A percentile compares a stretch with the other conserved stretches of the same genome.
phyloP scores from a whole-genome alignment of 441 rosid genomes.

The Erodium texanum region DNA sequence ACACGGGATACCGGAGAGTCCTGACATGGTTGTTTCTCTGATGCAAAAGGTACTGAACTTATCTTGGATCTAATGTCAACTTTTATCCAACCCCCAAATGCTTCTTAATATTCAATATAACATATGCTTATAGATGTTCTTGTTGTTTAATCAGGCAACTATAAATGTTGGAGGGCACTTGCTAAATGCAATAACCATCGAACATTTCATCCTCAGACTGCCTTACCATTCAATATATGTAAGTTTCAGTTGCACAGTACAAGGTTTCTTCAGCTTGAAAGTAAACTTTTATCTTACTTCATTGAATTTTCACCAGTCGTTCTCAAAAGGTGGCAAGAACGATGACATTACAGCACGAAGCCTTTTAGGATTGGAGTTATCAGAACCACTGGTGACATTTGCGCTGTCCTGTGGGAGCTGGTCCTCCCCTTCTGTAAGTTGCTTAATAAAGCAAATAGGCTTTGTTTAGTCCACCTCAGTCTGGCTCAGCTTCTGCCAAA shows the following conservation, averaged over 20 bases:
- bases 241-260: slow-evolving; percentile 23
- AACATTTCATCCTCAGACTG: slow-evolving; percentile 73
- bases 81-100: background rate
- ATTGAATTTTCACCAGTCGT: slow-evolving; percentile 26
- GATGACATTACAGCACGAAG: slow-evolving; percentile 52
- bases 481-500: background rate
- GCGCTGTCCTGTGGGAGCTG: slow-evolving; percentile 87
- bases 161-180: slow-evolving; percentile 66
- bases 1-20: slow-evolving; percentile 61
- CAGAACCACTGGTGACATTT: slow-evolving; percentile 78
- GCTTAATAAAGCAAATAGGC: background rate
- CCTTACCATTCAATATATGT: slow-evolving; percentile 67
- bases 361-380: slow-evolving; percentile 57
- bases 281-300: no score
- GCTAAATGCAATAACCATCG: slow-evolving; percentile 62
- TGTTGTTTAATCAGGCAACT: slow-evolving; percentile 38
- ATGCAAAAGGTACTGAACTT: slow-evolving; percentile 51
- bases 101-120: background rate
- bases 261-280: slow-evolving; percentile 10
- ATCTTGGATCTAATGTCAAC: background rate
- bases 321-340: slow-evolving; percentile 38
- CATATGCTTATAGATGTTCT: background rate
- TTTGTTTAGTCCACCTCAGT: background rate
- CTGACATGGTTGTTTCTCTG: slow-evolving; percentile 47
- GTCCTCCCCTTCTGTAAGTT: slow-evolving; percentile 94